These are phyloP conservation scores for Xylaria sp. DNA, from an alignment of 2,329 filamentous ascomycete genomes.

Conservation along the genomic window DNA sequence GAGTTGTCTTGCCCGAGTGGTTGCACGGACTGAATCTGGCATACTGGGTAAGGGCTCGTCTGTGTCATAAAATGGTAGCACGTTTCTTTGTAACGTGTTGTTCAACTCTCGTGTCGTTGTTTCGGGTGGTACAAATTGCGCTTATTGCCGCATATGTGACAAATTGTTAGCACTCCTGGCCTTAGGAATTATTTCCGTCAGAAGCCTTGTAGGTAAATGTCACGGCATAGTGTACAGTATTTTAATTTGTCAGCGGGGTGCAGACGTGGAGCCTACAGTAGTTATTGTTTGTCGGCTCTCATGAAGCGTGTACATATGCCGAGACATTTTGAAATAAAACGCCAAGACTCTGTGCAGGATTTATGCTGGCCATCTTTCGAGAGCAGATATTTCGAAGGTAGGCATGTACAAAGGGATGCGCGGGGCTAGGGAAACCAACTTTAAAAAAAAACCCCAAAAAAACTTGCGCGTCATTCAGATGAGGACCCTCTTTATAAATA, in stretches of 20 bases:
- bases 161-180: neutral
- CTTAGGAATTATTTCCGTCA: neutral
- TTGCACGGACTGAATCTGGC: neutral
- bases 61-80: neutral
- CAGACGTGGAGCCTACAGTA: neutral
- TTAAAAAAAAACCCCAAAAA: too few relatives aligned
- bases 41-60: neutral
- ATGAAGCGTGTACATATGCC: neutral
- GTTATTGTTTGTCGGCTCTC: neutral
- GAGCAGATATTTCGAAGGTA: too few relatives aligned
- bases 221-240: neutral
- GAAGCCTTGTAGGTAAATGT: neutral
- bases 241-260: conserved; percentile 21
- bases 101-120: neutral
- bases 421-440: too few relatives aligned
- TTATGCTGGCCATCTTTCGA: neutral
- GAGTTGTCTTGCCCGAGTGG: neutral
- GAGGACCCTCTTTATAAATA: conserved; percentile 21
- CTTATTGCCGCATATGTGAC: neutral
- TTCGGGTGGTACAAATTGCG: neutral
- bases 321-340: conserved; percentile 2
- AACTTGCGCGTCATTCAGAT: conserved; percentile 3
- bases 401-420: too few relatives aligned
- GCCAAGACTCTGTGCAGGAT: conserved; percentile 10
- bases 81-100: neutral